Conservation (phyloP, 495 filamentous ascomycete genomes). For the Patellaria atrata region DNA sequence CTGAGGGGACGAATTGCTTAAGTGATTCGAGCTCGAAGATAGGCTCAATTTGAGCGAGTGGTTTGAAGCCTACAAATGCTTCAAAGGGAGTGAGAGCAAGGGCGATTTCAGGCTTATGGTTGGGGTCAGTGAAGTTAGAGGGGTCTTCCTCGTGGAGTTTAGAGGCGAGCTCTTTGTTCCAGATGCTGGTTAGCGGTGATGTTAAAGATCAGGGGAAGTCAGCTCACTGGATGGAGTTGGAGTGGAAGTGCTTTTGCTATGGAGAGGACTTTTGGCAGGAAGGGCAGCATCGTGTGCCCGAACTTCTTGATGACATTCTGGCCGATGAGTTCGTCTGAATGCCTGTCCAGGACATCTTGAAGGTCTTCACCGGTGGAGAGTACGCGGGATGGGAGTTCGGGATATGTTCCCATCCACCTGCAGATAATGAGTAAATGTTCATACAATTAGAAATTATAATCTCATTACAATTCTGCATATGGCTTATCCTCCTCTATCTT, state of each 20-base stretch:
- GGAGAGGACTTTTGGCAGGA: constrained; percentile 65
- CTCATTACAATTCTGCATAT: constrained; percentile 36
- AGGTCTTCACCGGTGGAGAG: constrained; percentile 48
- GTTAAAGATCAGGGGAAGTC: neutral
- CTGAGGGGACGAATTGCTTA: constrained; percentile 36
- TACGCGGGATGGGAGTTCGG: constrained; percentile 49
- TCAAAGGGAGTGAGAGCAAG: constrained; percentile 64
- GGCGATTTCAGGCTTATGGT: constrained; percentile 77
- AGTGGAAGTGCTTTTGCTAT: constrained; percentile 66
- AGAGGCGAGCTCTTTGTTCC: constrained; percentile 44
- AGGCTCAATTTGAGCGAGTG: constrained; percentile 41
- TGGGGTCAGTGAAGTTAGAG: constrained; percentile 51
- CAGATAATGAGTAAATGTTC: constrained; percentile 24
- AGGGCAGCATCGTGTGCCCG: constrained; percentile 49
- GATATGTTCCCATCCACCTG: constrained; percentile 79
- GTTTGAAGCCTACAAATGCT: constrained; percentile 65
- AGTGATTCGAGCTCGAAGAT: constrained; percentile 44
- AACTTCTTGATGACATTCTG: constrained; percentile 47
- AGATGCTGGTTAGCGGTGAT: neutral
- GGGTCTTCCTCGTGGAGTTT: constrained; percentile 51
- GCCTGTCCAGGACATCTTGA: constrained; percentile 46
- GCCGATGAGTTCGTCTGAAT: constrained; percentile 51
- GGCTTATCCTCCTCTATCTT: constrained; percentile 60
- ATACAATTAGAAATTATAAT: neutral
- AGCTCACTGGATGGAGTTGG: constrained; percentile 55